Conservation (phyloP, 2,329 filamentous ascomycete genomes). For the Teratosphaeria viscida region DNA sequence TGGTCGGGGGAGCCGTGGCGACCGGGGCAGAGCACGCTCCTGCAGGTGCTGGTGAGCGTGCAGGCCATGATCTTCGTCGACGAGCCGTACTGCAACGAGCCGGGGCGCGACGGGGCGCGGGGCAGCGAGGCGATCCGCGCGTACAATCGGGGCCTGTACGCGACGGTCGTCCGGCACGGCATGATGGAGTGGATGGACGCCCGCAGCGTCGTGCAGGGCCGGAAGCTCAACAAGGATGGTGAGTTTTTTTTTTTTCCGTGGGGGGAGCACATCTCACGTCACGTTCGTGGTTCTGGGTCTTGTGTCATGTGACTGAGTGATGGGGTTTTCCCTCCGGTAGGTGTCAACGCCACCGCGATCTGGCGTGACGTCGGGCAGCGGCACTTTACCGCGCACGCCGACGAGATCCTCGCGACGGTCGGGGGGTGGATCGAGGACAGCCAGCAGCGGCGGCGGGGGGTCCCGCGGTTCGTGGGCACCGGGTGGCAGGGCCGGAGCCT, state of each 20-base stretch:
- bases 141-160: conserved; percentile 22
- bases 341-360: not conserved
- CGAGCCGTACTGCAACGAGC: conserved; percentile 47
- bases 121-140: not conserved
- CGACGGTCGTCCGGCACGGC: conserved; percentile 22
- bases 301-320: not conserved
- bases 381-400: not conserved
- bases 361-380: not conserved
- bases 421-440: not conserved
- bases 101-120: conserved; percentile 11
- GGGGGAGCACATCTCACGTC: not conserved
- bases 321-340: not conserved
- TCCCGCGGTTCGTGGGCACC: not conserved
- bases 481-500: not conserved
- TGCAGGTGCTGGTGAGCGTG: conserved; percentile 45
- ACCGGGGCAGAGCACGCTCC: conserved; percentile 40
- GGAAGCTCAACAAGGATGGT: not conserved
- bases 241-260: not conserved
- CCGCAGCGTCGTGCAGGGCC: not conserved
- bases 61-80: conserved; percentile 49
- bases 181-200: conserved; percentile 22
- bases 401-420: not conserved
- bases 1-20: conserved; percentile 50
- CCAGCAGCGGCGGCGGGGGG: not conserved
- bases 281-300: not conserved